Conservation (phyloP, 371 early-diverging fungal species). For the Mucor saturninus region DNA sequence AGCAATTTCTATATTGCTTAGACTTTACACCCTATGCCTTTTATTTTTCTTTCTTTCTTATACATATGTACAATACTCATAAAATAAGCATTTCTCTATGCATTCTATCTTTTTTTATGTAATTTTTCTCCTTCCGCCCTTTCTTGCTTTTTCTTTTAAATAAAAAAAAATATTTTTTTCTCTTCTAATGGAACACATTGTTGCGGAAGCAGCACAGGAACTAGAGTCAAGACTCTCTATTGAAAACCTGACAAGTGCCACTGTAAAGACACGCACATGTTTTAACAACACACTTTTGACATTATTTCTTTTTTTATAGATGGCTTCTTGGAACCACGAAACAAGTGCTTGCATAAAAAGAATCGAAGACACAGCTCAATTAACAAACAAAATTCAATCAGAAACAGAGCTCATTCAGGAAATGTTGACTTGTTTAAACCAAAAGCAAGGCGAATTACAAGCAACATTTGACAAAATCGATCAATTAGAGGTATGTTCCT, state of each 20-base stretch:
- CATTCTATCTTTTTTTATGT: not conserved
- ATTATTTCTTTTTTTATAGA: slow-evolving; percentile 12
- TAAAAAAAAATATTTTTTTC: not conserved
- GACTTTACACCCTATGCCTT: not conserved
- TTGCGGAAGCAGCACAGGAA: slow-evolving; percentile 24
- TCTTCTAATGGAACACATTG: slow-evolving; percentile 19
- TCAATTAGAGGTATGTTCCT: slow-evolving; percentile 37
- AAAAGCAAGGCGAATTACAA: slow-evolving; percentile 28
- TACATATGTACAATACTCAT: not conserved
- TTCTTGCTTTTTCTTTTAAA: slow-evolving; percentile 1
- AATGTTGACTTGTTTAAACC: slow-evolving; percentile 20
- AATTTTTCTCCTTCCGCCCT: not conserved
- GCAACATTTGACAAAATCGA: slow-evolving; percentile 43
- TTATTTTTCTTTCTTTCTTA: slow-evolving; percentile 8
- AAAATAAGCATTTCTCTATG: not conserved
- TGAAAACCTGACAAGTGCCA: slow-evolving; percentile 12
- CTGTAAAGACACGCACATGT: slow-evolving; percentile 10
- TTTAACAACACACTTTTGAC: not conserved
- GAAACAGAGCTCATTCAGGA: slow-evolving; percentile 24
- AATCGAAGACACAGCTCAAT: slow-evolving; percentile 25
- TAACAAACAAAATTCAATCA: slow-evolving; percentile 22
- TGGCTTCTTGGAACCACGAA: slow-evolving; percentile 23
- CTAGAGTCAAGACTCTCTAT: slow-evolving; percentile 26
- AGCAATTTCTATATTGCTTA: slow-evolving; percentile 1
- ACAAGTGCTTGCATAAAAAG: slow-evolving; percentile 23